These are phyloP conservation scores for Capronia coronata DNA, from an alignment of 2,329 filamentous ascomycete species.

Conservation along the genomic window DNA sequence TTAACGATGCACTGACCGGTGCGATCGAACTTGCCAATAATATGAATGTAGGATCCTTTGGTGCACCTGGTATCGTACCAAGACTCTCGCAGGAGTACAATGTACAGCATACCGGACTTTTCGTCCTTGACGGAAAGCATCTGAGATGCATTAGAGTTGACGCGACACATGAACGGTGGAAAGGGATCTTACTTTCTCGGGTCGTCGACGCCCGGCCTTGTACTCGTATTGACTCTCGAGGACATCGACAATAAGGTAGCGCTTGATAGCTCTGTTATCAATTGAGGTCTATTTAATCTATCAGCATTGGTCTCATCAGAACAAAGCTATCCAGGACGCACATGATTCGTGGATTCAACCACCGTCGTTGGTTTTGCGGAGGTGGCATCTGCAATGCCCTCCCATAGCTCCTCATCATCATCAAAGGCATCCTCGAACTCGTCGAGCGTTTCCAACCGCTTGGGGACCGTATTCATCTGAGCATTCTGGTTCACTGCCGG, in stretches of 20 bases:
- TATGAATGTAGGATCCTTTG: slow-evolving; percentile 70
- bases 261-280: slow-evolving; percentile 64
- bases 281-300: slow-evolving; percentile 60
- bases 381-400: slow-evolving; percentile 54
- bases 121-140: slow-evolving; percentile 78
- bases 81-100: slow-evolving; percentile 71
- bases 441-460: slow-evolving; percentile 22
- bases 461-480: neutral
- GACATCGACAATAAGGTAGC: slow-evolving; percentile 74
- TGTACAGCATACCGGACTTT: slow-evolving; percentile 57
- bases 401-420: slow-evolving; percentile 67
- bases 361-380: slow-evolving; percentile 57
- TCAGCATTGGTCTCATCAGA: slow-evolving; percentile 51
- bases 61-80: slow-evolving; percentile 79
- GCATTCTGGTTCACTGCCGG: neutral
- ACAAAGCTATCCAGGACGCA: slow-evolving; percentile 39
- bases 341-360: slow-evolving; percentile 46
- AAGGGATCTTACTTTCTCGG: slow-evolving; percentile 61
- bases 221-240: slow-evolving; percentile 63
- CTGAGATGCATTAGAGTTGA: slow-evolving; percentile 43
- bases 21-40: slow-evolving; percentile 69
- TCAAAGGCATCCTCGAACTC: slow-evolving; percentile 55
- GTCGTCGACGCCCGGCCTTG: slow-evolving; percentile 52
- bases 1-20: slow-evolving; percentile 73
- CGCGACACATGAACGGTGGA: slow-evolving; percentile 12